These are phyloP conservation scores for Setaria italica DNA, from an alignment of 202 grass and related monocot genomes.

Conservation along the genomic window DNA sequence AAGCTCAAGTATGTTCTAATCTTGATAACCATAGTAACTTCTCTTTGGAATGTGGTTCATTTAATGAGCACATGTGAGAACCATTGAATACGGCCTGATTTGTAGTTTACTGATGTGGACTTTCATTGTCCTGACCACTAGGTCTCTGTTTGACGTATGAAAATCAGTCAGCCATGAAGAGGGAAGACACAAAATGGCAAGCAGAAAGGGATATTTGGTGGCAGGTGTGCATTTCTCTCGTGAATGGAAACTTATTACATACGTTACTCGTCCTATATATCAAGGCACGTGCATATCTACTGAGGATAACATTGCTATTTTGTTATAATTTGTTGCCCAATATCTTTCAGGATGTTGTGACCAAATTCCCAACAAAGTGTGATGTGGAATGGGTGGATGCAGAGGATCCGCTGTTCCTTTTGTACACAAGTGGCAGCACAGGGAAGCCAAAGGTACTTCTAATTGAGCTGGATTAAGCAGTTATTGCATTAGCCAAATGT, in stretches of 20 bases:
- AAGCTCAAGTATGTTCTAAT: slow-evolving; percentile 1
- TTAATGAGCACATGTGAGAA: not conserved
- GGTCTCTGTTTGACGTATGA: slow-evolving; percentile 87
- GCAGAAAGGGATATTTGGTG: slow-evolving; percentile 92
- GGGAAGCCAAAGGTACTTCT: slow-evolving; percentile 91
- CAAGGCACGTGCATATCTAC: not conserved
- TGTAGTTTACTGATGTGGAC: slow-evolving; percentile 18
- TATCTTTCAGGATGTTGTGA: slow-evolving; percentile 71
- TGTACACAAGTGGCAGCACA: slow-evolving; percentile 98
- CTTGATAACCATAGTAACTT: slow-evolving; percentile 8
- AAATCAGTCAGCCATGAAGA: slow-evolving; percentile 79
- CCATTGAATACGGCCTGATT: slow-evolving; percentile 6
- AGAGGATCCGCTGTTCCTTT: slow-evolving; percentile 95
- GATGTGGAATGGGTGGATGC: slow-evolving; percentile 98
- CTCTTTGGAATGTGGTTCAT: slow-evolving; percentile 13
- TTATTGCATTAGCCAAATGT: slow-evolving; percentile 29
- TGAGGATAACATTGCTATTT: slow-evolving; percentile 26
- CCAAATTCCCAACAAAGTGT: slow-evolving; percentile 79
- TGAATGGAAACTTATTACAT: slow-evolving; percentile 23
- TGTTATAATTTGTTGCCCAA: slow-evolving; percentile 16
- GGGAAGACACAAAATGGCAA: slow-evolving; percentile 83
- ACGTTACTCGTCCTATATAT: slow-evolving; percentile 4
- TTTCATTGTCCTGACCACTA: slow-evolving; percentile 44
- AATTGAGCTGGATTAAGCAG: slow-evolving; percentile 22
- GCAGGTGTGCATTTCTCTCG: slow-evolving; percentile 61